These are phyloP conservation scores for Cyberlindnera xylosilytica DNA, from an alignment of 805 yeast species.

Conservation along the genomic window DNA sequence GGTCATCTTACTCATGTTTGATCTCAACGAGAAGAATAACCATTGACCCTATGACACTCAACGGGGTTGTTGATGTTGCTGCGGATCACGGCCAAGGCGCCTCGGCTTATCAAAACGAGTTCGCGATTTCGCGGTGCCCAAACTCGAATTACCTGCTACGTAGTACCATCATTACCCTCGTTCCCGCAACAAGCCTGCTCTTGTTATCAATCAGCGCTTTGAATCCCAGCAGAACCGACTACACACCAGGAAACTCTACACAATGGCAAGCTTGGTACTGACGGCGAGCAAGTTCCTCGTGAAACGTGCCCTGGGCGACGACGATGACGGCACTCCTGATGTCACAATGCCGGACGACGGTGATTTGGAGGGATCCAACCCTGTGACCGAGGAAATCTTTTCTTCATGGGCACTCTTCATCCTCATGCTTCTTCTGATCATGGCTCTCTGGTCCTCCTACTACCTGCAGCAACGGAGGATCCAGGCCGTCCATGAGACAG, in stretches of 20 bases:
- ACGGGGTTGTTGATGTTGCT: background rate
- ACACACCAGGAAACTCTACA: too few species aligned
- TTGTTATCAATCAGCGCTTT: too few species aligned
- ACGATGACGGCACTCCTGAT: conserved; percentile 32
- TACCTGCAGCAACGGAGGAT: conserved; percentile 87
- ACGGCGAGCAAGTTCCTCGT: conserved; percentile 23
- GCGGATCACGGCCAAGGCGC: too few species aligned
- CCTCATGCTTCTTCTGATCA: conserved; percentile 69
- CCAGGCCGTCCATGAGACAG: conserved; percentile 97
- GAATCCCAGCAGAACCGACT: too few species aligned
- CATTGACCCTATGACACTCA: too few species aligned
- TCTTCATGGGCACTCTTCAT: conserved; percentile 97
- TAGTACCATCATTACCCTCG: too few species aligned
- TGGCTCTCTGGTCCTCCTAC: conserved; percentile 94
- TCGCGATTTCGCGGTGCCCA: too few species aligned
- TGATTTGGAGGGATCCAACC: conserved; percentile 66
- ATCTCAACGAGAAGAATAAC: too few species aligned
- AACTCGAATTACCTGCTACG: too few species aligned
- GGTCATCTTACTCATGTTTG: conserved; percentile 5
- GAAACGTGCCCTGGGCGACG: conserved; percentile 27
- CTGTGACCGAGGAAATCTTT: conserved; percentile 91
- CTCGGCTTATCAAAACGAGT: too few species aligned
- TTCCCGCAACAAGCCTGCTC: too few species aligned
- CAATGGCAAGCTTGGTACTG: conserved; percentile 24
- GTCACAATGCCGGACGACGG: conserved; percentile 39